Evolutionary conservation across 495 filamentous ascomycete species (phyloP).

Genomic region (Jackrogersella multiformis): DNA sequence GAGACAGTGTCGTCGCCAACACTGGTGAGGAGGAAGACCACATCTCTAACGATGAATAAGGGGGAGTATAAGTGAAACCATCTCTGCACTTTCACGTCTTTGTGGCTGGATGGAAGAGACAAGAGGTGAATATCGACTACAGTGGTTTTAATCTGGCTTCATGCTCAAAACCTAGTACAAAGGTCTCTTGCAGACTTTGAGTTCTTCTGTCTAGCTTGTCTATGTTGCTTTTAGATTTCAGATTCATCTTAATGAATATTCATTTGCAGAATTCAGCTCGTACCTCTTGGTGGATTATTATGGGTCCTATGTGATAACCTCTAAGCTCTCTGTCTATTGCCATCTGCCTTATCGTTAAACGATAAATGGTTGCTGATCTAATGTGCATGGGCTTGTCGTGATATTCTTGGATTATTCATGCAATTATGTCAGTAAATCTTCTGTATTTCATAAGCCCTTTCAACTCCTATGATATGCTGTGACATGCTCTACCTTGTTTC

Average conservation of each 20-base stretch:
- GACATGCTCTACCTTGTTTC: neutral
- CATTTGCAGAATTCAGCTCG: neutral
- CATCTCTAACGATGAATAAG: too few relatives aligned
- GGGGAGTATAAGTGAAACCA: too few relatives aligned
- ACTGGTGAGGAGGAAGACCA: too few relatives aligned
- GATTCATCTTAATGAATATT: neutral
- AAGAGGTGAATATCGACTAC: too few relatives aligned
- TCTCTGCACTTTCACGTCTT: too few relatives aligned
- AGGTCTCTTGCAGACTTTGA: too few relatives aligned
- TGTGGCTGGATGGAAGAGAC: too few relatives aligned
- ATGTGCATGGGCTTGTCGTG: neutral
- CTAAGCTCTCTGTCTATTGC: neutral
- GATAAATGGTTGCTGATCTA: neutral
- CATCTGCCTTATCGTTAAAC: neutral
- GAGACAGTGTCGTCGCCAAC: too few relatives aligned
- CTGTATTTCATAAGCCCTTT: neutral
- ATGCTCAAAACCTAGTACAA: too few relatives aligned
- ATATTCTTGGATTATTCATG: neutral
- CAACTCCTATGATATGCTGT: slow-evolving; percentile 22
- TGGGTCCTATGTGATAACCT: neutral
- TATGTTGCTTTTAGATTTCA: too few relatives aligned
- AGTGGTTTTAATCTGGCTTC: too few relatives aligned
- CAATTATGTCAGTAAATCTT: neutral
- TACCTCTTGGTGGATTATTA: neutral
- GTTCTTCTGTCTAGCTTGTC: too few relatives aligned